These are phyloP conservation scores for Ustilago esculenta DNA, from an alignment of 1,284 basidiomycete species.

Conservation along the genomic window DNA sequence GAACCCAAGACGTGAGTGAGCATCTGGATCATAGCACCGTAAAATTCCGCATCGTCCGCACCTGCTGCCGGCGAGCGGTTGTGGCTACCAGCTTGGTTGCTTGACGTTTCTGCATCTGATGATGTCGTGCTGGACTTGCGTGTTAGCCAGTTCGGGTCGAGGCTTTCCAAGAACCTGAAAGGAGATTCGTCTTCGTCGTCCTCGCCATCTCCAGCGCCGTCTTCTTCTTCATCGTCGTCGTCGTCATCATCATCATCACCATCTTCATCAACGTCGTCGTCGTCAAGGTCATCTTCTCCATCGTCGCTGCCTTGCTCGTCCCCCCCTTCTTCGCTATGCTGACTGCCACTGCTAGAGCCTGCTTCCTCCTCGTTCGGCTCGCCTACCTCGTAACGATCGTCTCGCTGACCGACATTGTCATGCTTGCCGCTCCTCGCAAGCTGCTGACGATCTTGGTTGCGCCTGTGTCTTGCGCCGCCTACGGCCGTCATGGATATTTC, in stretches of 20 bases:
- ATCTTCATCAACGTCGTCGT: constrained; percentile 8
- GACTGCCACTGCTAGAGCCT: neutral
- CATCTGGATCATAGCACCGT: constrained; percentile 57
- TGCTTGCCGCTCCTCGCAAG: neutral
- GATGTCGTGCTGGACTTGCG: constrained; percentile 1
- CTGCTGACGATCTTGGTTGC: neutral
- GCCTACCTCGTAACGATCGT: neutral
- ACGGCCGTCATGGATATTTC: constrained; percentile 11
- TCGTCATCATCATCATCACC: constrained; percentile 17
- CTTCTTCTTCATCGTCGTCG: constrained; percentile 13
- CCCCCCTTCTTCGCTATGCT: constrained; percentile 3
- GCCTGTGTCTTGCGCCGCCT: constrained; percentile 1
- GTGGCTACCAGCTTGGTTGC: neutral
- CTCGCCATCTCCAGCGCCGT: constrained; percentile 16
- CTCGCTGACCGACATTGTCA: neutral
- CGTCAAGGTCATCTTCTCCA: constrained; percentile 14
- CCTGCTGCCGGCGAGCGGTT: constrained; percentile 12
- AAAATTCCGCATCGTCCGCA: constrained; percentile 47
- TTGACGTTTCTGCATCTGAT: neutral
- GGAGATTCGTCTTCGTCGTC: constrained; percentile 43
- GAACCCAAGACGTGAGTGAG: constrained; percentile 58
- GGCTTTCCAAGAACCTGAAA: constrained; percentile 34
- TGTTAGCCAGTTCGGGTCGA: constrained; percentile 29
- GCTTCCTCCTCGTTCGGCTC: neutral
- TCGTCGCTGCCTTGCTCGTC: constrained; percentile 17